Conservation (phyloP, 2,329 filamentous ascomycete genomes). For the Aspergillus sp. region DNA sequence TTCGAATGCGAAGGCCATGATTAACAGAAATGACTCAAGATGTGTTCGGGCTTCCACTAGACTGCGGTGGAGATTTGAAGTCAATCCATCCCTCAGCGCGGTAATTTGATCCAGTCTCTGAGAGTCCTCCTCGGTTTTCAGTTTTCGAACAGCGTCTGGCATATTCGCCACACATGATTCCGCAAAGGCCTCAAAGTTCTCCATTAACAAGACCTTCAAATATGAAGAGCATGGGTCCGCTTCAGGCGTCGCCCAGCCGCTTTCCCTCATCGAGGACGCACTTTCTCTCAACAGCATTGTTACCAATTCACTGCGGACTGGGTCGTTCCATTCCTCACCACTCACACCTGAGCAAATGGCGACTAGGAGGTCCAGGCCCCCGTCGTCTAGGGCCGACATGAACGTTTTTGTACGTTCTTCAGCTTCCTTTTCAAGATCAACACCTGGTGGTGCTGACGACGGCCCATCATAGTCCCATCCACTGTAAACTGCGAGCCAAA, state of each 20-base stretch:
- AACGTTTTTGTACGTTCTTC: constrained; percentile 71
- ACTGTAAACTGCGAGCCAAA: constrained; percentile 93
- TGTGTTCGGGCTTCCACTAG: constrained; percentile 52
- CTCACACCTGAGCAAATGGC: constrained; percentile 80
- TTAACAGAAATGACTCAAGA: constrained; percentile 85
- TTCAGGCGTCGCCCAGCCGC: constrained; percentile 67
- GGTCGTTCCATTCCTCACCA: constrained; percentile 81
- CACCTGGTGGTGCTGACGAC: constrained; percentile 57
- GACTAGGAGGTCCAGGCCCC: constrained; percentile 88
- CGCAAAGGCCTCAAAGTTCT: constrained; percentile 80
- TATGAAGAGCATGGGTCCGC: constrained; percentile 67
- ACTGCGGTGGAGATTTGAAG: constrained; percentile 40
- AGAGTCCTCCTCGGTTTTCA: constrained; percentile 87
- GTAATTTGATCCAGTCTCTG: constrained; percentile 56
- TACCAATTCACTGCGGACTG: constrained; percentile 78
- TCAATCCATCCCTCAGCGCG: constrained; percentile 45
- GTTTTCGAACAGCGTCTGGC: constrained; percentile 82
- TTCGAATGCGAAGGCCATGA: constrained; percentile 90
- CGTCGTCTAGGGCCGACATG: constrained; percentile 76
- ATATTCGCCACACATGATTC: constrained; percentile 95
- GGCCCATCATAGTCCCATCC: constrained; percentile 79
- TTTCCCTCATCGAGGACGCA: constrained; percentile 67
- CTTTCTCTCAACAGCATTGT: constrained; percentile 81
- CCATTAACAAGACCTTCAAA: constrained; percentile 72
- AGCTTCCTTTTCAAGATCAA: constrained; percentile 67